Base-by-base conservation (phyloP, 345 rosid genomes). In the Gossypium ekmanianum region DNA sequence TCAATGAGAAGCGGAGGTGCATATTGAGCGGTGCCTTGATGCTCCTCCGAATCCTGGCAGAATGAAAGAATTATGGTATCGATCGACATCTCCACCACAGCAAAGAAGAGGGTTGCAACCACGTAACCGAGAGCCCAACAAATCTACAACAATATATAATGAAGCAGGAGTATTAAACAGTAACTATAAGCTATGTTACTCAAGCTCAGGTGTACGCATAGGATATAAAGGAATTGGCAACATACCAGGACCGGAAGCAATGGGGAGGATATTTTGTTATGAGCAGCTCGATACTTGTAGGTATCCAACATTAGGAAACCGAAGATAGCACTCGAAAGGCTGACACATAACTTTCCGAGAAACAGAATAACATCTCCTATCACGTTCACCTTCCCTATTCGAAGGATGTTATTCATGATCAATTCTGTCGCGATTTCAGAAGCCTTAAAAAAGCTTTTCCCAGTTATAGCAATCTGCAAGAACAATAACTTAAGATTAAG, bases 1-100 rank as follows among this genome's bases (percentile, higher is more conserved):
- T 93, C 89, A 8, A 93, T 86, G 75, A 95, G 98, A 78, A 93
- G 97, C 7, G 93, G 91, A 2, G 98, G 99, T 1, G 99, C 99
- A 67, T 86, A 94, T 75, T 89, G 99, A 18, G 99, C 99, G 2
- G 91, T 91, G 50, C 99, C 99, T 80, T 95, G 92, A 84, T 95
- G 93, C 88, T 95, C 98, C 75, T 95, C 99, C 0, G 98, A 86
- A 76, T 93, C 99, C 88, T 91, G 99, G 75, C 99, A 95, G 83
- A 88, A 95, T 9, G 99, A 95, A 29, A 95, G 97, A 62, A 95
- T 93, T 77, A 93, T 90, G 4, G 99, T 90, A 80, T 95, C 98
- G 10, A 95, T 90, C 0, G 99, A 91, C 98, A 93, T 91, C 88
- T 95, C 99, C 62, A 95, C 96, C 80, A 95, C 98, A 0, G 89